Conservation (phyloP, 805 yeast species). For the Nakazawaea wyomingensis region DNA sequence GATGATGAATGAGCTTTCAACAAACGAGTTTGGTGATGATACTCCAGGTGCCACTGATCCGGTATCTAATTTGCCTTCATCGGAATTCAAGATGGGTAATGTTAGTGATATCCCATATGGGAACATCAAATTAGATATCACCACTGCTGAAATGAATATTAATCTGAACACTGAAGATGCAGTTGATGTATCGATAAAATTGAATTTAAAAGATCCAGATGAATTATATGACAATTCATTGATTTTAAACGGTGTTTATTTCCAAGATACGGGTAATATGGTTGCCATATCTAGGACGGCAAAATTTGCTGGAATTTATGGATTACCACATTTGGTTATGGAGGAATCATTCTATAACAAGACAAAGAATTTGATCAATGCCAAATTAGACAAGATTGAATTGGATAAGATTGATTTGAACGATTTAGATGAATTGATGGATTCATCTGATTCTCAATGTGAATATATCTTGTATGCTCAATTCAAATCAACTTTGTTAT, state of each 20-base stretch:
- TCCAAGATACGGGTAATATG: constrained; percentile 59
- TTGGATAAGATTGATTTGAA: constrained; percentile 34
- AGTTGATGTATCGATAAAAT: constrained; percentile 19
- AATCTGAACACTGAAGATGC: constrained; percentile 26
- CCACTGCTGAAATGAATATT: background rate
- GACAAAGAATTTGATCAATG: constrained; percentile 39
- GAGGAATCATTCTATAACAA: constrained; percentile 36
- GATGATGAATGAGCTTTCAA: constrained; percentile 2
- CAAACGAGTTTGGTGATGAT: constrained; percentile 7
- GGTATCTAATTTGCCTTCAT: no score
- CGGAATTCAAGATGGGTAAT: constrained; percentile 13
- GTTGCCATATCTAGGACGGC: constrained; percentile 57
- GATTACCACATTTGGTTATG: constrained; percentile 52
- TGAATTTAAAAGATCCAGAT: constrained; percentile 31
- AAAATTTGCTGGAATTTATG: constrained; percentile 57
- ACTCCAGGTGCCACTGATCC: background rate
- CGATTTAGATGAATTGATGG: constrained; percentile 30
- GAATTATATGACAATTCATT: constrained; percentile 48
- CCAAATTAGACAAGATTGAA: constrained; percentile 38
- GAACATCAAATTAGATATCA: constrained; percentile 13
- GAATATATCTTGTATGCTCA: constrained; percentile 71
- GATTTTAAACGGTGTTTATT: constrained; percentile 56
- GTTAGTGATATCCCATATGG: constrained; percentile 23
- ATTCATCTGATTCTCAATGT: constrained; percentile 41
- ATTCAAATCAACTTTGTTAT: constrained; percentile 52